phyloP scores from a whole-genome alignment of 176 grass and related monocot species.

The Aechmea fasciata region DNA sequence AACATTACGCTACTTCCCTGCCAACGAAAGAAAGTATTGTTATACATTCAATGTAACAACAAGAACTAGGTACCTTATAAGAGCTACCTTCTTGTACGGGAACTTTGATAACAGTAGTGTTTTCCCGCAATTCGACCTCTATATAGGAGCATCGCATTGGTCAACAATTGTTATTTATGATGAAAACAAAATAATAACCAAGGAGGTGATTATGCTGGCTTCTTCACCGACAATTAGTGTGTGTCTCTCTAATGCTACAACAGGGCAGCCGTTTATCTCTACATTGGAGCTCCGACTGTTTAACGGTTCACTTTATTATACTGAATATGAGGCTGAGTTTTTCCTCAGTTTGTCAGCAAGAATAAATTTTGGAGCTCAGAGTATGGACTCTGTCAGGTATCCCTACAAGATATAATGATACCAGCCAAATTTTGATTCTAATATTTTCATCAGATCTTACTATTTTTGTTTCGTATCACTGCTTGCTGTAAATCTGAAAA shows the following conservation, averaged over 20 bases:
- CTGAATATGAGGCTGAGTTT: conserved; percentile 40
- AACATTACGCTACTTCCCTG: conserved; percentile 47
- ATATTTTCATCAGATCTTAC: not conserved
- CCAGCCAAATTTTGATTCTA: not conserved
- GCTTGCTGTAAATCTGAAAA: not conserved
- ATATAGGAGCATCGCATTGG: conserved; percentile 54
- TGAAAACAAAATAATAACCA: conserved; percentile 30
- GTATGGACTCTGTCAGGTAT: conserved; percentile 39
- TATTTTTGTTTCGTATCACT: not conserved
- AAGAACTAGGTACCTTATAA: conserved; percentile 46
- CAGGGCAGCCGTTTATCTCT: conserved; percentile 64
- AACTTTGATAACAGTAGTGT: conserved; percentile 69
- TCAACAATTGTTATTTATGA: conserved; percentile 66
- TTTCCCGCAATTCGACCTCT: conserved; percentile 76
- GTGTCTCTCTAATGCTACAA: conserved; percentile 56
- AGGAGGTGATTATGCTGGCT: conserved; percentile 44
- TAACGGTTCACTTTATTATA: conserved; percentile 71
- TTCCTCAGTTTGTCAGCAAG: conserved; percentile 56
- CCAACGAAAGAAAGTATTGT: conserved; percentile 49
- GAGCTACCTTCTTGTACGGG: conserved; percentile 62
- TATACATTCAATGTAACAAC: conserved; percentile 41
- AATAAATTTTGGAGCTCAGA: conserved; percentile 73
- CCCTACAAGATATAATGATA: not conserved
- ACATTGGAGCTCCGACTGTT: conserved; percentile 58
- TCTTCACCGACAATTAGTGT: conserved; percentile 24